These are phyloP conservation scores for Mallotus nudiflorus DNA, from an alignment of 345 rosid species.

Conservation along the genomic window DNA sequence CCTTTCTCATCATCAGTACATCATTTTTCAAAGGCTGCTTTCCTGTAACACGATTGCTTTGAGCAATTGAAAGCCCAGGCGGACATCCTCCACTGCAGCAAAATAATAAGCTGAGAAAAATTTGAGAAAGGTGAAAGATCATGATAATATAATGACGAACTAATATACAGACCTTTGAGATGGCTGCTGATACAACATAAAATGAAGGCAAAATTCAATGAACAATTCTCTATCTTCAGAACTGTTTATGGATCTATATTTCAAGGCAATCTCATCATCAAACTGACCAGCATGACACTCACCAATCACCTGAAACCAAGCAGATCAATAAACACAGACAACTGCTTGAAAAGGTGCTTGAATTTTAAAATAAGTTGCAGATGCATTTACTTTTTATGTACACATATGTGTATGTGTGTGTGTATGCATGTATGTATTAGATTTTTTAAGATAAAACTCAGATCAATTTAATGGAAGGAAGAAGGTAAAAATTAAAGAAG, in stretches of 20 bases:
- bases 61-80: conserved; percentile 84
- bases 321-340: conserved; percentile 13
- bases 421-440: no score
- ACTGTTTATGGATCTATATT: conserved; percentile 53
- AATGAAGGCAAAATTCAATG: conserved; percentile 80
- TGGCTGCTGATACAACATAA: conserved; percentile 65
- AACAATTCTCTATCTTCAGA: conserved; percentile 64
- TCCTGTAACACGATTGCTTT: conserved; percentile 72
- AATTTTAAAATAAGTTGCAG: background rate
- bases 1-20: conserved; percentile 75
- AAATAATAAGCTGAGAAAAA: conserved; percentile 31
- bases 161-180: conserved; percentile 65
- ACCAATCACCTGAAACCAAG: conserved; percentile 71
- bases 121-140: conserved; percentile 6
- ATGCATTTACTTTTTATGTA: no score
- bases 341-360: background rate
- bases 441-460: no score
- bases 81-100: conserved; percentile 70
- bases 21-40: conserved; percentile 67
- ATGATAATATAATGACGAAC: conserved; percentile 8
- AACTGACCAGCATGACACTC: conserved; percentile 74
- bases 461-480: background rate
- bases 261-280: conserved; percentile 61
- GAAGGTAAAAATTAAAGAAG: background rate
- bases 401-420: no score